phyloP scores from a whole-genome alignment of 2,329 filamentous ascomycete genomes.

The Sclerotinia borealis region DNA sequence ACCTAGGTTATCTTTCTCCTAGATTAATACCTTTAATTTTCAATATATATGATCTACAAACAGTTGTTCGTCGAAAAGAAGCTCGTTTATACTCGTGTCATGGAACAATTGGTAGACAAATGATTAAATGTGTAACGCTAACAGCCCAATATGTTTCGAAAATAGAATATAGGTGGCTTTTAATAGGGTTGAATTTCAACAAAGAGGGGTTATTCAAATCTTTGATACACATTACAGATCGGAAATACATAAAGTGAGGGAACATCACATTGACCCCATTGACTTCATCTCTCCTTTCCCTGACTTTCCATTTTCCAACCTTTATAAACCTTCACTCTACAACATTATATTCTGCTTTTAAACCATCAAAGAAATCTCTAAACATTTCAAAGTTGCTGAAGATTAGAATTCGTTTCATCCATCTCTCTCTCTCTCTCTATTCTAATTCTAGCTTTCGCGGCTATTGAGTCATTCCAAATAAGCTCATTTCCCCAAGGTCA shows the following conservation, averaged over 20 bases:
- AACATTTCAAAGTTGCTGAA: not conserved
- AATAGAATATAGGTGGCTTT: not conserved
- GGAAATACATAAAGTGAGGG: not conserved
- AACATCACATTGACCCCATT: too few relatives aligned
- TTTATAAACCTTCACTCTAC: not conserved
- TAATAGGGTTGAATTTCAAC: not conserved
- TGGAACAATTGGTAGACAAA: constrained; percentile 22
- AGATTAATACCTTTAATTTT: not conserved
- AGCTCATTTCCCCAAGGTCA: constrained; percentile 13
- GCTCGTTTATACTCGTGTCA: constrained; percentile 27
- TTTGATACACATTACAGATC: too few relatives aligned
- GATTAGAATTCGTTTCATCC: not conserved
- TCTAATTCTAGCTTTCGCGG: not conserved
- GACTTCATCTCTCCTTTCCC: not conserved
- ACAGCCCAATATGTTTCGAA: constrained; percentile 18
- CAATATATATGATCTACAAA: not conserved
- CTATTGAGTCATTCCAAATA: constrained; percentile 11
- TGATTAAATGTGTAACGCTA: constrained; percentile 20
- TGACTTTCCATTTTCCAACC: not conserved
- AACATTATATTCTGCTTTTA: not conserved
- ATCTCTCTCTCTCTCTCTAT: too few relatives aligned
- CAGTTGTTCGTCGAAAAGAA: constrained; percentile 13
- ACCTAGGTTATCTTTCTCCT: not conserved
- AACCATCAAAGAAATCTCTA: not conserved
- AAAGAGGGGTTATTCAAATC: constrained; percentile 4